Evolutionary conservation across 2,329 filamentous ascomycete species (phyloP), one percentile per base, ranked within the genome.

Genomic region (Epichloe bromicola): DNA sequence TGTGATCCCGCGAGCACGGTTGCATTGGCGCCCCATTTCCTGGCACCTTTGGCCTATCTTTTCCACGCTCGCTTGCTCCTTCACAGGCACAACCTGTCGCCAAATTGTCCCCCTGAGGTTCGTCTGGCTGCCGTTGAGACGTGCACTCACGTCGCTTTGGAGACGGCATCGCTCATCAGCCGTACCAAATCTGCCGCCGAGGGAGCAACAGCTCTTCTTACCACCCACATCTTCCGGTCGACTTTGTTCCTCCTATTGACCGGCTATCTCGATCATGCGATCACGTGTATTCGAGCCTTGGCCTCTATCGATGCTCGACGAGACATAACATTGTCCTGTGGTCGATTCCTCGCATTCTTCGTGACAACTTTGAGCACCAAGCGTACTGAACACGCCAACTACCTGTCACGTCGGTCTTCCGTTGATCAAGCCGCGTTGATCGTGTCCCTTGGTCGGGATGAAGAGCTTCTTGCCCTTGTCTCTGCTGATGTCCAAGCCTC

Each of bases 201-300:
- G 36, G 79, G 82, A 11, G 82, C 88, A 3, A 88, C 85, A 1
- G 80, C 85, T 4, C 79, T 91, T 58, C 74, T 94, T 8, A 86
- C 88, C 51, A 82, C 80, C 14, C 93, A 97, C 63, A 75, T 95
- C 43, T 96, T 94, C 80, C 85, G 91, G 20, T 94, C 86, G 61
- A 77, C 86, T 2, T 74, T 97, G 1, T 82, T 96, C 51, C 73
- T 96, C 4, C 78, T 91, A 20, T 79, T 94, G 48, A 78, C 80
- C 1, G 83, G 83, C 41, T 83, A 88, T 48, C 86, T 84, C 61
- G 79, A 84, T 4, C 76, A 82, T 2, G 90, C 91, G 0, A 67
- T 83, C 11, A 78, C 80, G 2, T 88, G 90, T 58, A 75, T 91
- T 11, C 80, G 86, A 50, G 82, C 85, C 1, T 79, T 85, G 11